Conservation (phyloP, 2,329 filamentous ascomycete genomes). For the Xylaria sp. region DNA sequence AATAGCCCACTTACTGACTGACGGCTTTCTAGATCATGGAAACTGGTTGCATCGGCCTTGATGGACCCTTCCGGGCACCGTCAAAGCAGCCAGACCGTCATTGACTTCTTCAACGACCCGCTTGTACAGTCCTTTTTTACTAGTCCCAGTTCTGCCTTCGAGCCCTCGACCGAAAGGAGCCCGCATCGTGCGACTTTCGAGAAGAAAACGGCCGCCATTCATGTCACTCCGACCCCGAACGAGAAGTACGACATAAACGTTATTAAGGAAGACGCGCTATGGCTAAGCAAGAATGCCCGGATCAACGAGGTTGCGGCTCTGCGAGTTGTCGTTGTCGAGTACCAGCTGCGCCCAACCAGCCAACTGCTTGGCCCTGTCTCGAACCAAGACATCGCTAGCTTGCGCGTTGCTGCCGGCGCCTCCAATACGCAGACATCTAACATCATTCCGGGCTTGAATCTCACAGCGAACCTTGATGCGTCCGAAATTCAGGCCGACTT, state of each 20-base stretch:
- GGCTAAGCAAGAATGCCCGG: conserved; percentile 81
- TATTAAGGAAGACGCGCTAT: conserved; percentile 85
- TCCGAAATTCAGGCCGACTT: conserved; percentile 68
- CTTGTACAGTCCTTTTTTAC: conserved; percentile 75
- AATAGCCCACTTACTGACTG: conserved; percentile 25
- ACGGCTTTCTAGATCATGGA: conserved; percentile 65
- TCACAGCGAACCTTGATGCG: conserved; percentile 59
- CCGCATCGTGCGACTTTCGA: conserved; percentile 79
- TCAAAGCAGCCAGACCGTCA: conserved; percentile 64
- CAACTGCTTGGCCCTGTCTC: conserved; percentile 78
- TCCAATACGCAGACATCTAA: conserved; percentile 68
- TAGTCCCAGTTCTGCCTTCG: conserved; percentile 75
- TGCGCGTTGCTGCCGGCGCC: conserved; percentile 77
- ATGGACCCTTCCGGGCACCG: conserved; percentile 66
- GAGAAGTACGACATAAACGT: conserved; percentile 77
- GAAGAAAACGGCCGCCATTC: conserved; percentile 86
- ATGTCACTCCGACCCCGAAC: conserved; percentile 75
- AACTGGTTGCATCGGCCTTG: conserved; percentile 65
- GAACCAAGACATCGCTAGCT: conserved; percentile 78
- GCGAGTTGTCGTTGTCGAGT: conserved; percentile 82
- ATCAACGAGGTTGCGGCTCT: conserved; percentile 86
- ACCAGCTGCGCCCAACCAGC: conserved; percentile 79
- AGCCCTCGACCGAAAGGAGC: conserved; percentile 61
- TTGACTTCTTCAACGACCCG: conserved; percentile 76
- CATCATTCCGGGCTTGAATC: conserved; percentile 64